Evolutionary conservation across 495 filamentous ascomycete species (phyloP).

Genomic region (Aspergillus baeticus): DNA sequence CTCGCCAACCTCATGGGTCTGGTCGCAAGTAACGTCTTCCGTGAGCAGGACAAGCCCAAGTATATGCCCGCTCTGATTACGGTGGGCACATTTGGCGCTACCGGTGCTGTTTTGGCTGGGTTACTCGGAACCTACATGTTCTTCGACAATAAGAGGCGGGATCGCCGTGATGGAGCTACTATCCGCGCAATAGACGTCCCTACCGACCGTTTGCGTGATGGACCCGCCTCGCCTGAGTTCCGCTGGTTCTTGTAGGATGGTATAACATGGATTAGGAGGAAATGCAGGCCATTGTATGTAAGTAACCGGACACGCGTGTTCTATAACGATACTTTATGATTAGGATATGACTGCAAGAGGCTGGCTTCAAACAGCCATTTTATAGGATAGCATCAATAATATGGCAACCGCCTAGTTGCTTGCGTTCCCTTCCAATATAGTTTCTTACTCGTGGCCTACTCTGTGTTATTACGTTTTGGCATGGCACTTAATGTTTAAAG

Average conservation of each 20-base stretch:
- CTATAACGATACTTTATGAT: too few relatives aligned
- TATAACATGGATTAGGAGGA: too few relatives aligned
- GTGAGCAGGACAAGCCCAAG: conserved; percentile 65
- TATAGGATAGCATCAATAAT: too few relatives aligned
- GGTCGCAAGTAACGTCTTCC: conserved; percentile 72
- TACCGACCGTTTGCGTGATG: conserved; percentile 66
- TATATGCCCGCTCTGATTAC: conserved; percentile 74
- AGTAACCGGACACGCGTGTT: too few relatives aligned
- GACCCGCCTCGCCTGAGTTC: conserved; percentile 62
- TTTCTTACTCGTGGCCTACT: too few relatives aligned
- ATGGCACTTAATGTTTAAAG: too few relatives aligned
- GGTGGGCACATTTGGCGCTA: conserved; percentile 69
- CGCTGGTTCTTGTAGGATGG: conserved; percentile 62
- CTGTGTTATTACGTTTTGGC: too few relatives aligned
- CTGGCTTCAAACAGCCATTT: too few relatives aligned
- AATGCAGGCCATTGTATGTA: too few relatives aligned
- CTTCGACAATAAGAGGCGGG: conserved; percentile 64
- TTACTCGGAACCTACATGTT: conserved; percentile 67
- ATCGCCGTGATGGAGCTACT: conserved; percentile 58
- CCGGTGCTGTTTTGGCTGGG: conserved; percentile 56
- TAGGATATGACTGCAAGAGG: too few relatives aligned
- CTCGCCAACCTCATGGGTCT: conserved; percentile 81
- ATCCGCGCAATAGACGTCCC: conserved; percentile 65
- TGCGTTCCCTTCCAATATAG: too few relatives aligned
- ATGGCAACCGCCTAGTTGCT: too few relatives aligned